phyloP scores from a whole-genome alignment of 345 rosid species.

The Geranium rotundifolium region DNA sequence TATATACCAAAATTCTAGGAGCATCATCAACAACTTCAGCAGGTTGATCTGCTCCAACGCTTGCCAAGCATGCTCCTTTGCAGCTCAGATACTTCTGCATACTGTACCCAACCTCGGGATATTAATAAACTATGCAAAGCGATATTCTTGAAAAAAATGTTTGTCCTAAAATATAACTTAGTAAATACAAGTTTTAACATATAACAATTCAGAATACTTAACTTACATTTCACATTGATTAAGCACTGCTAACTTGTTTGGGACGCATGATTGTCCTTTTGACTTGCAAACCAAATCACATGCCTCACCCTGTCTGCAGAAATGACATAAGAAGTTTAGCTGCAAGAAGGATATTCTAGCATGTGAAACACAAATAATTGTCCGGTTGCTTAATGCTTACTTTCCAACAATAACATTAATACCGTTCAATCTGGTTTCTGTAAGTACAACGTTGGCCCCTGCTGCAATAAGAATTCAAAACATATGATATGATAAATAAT shows the following conservation, averaged over 20 bases:
- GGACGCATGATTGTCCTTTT: conserved; percentile 72
- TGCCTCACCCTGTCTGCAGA: conserved; percentile 73
- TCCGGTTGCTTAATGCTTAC: conserved; percentile 39
- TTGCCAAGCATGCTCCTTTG: conserved; percentile 78
- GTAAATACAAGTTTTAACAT: not conserved
- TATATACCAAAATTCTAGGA: conserved; percentile 64
- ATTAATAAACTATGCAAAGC: not conserved
- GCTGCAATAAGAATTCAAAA: conserved; percentile 10
- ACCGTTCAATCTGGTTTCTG: conserved; percentile 67
- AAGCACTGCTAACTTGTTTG: conserved; percentile 67
- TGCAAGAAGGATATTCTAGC: not conserved
- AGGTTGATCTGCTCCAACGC: conserved; percentile 82
- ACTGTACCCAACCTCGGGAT: conserved; percentile 17
- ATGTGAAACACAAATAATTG: conserved; percentile 3
- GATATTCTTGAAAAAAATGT: not conserved
- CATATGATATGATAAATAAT: no score
- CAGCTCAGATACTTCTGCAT: conserved; percentile 78
- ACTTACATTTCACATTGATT: conserved; percentile 84
- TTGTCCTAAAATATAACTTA: conserved; percentile 3
- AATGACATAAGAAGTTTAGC: conserved; percentile 13
- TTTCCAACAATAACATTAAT: conserved; percentile 71
- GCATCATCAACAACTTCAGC: conserved; percentile 89
- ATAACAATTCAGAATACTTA: not conserved
- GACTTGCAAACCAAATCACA: conserved; percentile 78
- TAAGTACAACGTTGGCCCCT: conserved; percentile 33